A percentile compares a stretch with the other conserved stretches of the same genome.
Conservation (phyloP, 1,284 basidiomycete genomes). For the Papiliotrema nemorosa region DNA sequence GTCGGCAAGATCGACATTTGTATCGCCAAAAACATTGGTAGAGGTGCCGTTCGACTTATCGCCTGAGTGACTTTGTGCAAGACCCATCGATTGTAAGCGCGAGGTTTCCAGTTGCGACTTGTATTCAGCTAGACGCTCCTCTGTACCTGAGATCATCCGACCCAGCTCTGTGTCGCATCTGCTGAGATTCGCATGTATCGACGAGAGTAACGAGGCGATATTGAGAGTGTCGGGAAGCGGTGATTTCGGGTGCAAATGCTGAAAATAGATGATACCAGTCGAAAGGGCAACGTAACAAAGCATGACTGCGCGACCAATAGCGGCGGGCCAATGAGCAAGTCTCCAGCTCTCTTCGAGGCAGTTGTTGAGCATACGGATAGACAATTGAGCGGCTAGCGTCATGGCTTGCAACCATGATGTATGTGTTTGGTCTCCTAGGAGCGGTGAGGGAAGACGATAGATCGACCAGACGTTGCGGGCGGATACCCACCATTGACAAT, state of each 20-base stretch:
- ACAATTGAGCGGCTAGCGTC: background rate
- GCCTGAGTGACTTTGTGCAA: too few species aligned
- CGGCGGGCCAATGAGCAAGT: background rate
- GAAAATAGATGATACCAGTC: background rate
- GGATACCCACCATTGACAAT: background rate
- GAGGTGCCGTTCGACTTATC: too few species aligned
- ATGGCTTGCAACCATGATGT: background rate
- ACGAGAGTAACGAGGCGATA: background rate
- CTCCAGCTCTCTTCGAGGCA: background rate
- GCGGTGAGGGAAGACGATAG: background rate
- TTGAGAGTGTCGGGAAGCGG: background rate
- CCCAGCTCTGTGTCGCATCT: background rate
- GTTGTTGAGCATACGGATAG: background rate
- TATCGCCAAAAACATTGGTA: too few species aligned
- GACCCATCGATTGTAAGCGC: too few species aligned
- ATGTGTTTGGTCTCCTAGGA: too few species aligned
- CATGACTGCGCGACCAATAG: background rate
- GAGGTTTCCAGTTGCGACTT: background rate
- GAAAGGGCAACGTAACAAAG: background rate
- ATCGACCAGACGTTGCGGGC: background rate
- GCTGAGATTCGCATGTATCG: background rate
- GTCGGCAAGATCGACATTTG: too few species aligned
- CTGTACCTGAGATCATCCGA: background rate
- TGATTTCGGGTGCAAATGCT: background rate
- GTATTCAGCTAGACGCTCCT: slow-evolving; percentile 13